Conservation (phyloP, 768 basidiomycete genomes). For the Cubamyces lactineus region DNA sequence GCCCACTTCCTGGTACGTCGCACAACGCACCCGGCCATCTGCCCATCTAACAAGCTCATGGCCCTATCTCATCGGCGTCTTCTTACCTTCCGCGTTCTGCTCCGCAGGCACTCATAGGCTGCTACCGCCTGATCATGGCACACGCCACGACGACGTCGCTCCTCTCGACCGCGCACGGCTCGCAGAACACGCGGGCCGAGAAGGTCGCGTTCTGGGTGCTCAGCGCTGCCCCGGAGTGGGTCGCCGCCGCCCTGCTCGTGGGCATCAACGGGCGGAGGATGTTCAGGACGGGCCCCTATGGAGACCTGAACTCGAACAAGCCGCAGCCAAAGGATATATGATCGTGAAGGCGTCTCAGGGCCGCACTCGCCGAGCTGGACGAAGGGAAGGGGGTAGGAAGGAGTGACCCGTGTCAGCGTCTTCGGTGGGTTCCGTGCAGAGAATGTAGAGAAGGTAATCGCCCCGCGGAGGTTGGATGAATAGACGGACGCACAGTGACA, state of each 20-base stretch:
- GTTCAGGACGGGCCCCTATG: slow-evolving; percentile 5
- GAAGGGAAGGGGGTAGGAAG: no score
- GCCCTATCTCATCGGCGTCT: neutral
- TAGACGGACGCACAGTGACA: no score
- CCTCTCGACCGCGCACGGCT: slow-evolving; percentile 8
- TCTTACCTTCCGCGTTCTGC: neutral
- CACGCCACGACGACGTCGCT: slow-evolving; percentile 4
- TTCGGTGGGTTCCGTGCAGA: no score
- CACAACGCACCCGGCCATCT: neutral
- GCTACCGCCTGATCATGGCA: slow-evolving; percentile 19
- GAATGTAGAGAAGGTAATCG: no score
- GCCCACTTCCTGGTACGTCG: neutral
- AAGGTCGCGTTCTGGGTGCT: slow-evolving; percentile 28
- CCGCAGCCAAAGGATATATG: neutral
- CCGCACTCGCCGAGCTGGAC: neutral
- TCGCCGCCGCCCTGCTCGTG: slow-evolving; percentile 18
- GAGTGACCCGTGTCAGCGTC: no score
- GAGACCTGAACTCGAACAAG: slow-evolving; percentile 3
- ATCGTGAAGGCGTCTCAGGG: neutral
- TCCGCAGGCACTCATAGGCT: slow-evolving; percentile 9
- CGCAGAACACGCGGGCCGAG: slow-evolving; percentile 14
- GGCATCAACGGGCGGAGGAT: slow-evolving; percentile 13
- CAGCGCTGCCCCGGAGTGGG: slow-evolving; percentile 20
- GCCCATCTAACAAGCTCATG: no score
- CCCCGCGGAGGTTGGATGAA: no score